Evolutionary conservation across 306 rosid species (phyloP), one percentile per base, ranked within the genome.

Genomic region (Corylus americana): DNA sequence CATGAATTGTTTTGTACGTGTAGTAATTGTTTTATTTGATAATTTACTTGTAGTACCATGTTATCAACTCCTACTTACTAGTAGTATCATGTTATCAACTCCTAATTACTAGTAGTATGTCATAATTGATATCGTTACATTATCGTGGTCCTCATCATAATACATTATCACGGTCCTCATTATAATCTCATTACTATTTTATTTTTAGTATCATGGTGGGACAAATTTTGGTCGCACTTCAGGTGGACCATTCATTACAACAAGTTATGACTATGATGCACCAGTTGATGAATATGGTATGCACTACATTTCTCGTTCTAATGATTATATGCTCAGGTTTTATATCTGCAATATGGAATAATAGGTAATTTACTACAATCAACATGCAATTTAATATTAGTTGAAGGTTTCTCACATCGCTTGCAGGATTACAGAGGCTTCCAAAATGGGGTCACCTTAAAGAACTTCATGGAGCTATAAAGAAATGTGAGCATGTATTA

Each of bases 361-460:
- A 80, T 69, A 22, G 55, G 39, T 20, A 55, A 35, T n/a, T 29
- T 45, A 16, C 17, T 37, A 48, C 4, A 31, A 54, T 16, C 27
- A 42, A 11, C 66, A 7, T 51, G 44, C 44, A 22, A 20, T 64
- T 54, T 14, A 61, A 72, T 51, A 10, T 7, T 13, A 22, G 9
- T 53, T 51, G 17, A 62, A 31, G 8, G 53, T 54, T 78, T 55
- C 45, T 71, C 42, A 11, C 48, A 49, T 81, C 3, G 35, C 71
- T 74, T 45, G 58, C 75, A 94, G 98, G 98, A 77, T 81, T 94
- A 75, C 97, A 97, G 29, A 92, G 95, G 84, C 81, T 86, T 79
- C 98, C 98, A 71, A 94, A 94, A 81, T 94, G 98, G 98, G 93
- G 91, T 71, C 98, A 94, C 85, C 98, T 94, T 57, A 92, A 91